A percentile compares a stretch with the other conserved stretches of the same genome.
phyloP scores from a whole-genome alignment of 2,329 filamentous ascomycete species.

The Diaporthe ilicicola region DNA sequence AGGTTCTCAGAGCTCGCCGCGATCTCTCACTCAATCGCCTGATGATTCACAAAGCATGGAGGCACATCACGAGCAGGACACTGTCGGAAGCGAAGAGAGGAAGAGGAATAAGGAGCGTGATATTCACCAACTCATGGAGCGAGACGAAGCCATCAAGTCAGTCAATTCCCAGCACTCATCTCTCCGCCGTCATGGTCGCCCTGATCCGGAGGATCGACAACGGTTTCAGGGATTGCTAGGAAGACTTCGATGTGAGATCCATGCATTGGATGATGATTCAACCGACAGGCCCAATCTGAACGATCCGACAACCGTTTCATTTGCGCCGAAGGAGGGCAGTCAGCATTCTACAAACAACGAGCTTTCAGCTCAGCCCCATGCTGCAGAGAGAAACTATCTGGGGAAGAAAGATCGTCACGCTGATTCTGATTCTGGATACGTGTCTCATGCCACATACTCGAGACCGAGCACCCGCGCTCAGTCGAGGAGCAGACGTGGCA shows the following conservation, averaged over 20 bases:
- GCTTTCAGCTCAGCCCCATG: neutral
- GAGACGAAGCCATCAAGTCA: constrained; percentile 24
- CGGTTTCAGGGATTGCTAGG: constrained; percentile 29
- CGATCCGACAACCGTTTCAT: constrained; percentile 25
- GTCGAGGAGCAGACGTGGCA: neutral
- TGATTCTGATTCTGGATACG: constrained; percentile 30
- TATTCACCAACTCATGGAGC: neutral
- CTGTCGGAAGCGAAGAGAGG: neutral
- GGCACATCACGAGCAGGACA: neutral
- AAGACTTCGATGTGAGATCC: constrained; percentile 16
- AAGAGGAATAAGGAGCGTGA: neutral
- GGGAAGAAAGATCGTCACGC: neutral
- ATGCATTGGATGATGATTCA: neutral
- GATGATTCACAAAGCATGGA: neutral
- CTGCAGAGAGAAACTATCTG: neutral
- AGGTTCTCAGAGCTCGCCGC: neutral
- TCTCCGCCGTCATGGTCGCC: neutral
- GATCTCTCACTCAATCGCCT: neutral
- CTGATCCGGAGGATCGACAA: constrained; percentile 17
- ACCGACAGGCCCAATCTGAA: neutral
- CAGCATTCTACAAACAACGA: neutral
- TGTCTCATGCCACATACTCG: constrained; percentile 5
- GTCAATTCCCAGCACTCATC: neutral
- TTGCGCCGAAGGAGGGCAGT: neutral
- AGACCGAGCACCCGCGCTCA: constrained; percentile 12